phyloP scores from a whole-genome alignment of 768 basidiomycete genomes.

The Amanita jacksonii region DNA sequence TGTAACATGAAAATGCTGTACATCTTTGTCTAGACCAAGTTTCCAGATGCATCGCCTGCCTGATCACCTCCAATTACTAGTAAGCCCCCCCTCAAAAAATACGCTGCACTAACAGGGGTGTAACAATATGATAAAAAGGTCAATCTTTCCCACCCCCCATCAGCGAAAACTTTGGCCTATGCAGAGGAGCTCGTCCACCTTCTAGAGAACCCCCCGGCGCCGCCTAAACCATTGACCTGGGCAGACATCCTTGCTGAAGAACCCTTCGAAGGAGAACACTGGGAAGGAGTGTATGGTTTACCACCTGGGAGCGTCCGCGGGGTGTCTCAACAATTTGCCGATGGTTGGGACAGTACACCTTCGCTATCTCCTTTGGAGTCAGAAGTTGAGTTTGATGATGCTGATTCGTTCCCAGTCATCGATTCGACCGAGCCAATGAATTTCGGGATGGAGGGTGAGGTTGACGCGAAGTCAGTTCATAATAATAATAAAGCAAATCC shows the following conservation, averaged over 20 bases:
- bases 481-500: slow-evolving; percentile 9
- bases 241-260: slow-evolving; percentile 72
- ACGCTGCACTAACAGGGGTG: background rate
- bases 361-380: slow-evolving; percentile 60
- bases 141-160: slow-evolving; percentile 45
- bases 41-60: slow-evolving; percentile 51
- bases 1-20: background rate
- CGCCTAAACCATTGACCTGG: slow-evolving; percentile 52
- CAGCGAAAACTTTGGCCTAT: slow-evolving; percentile 34
- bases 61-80: slow-evolving; percentile 66
- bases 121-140: slow-evolving; percentile 28
- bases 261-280: slow-evolving; percentile 80
- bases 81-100: slow-evolving; percentile 25
- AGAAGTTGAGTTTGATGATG: slow-evolving; percentile 37
- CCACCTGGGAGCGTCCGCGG: slow-evolving; percentile 31
- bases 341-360: slow-evolving; percentile 50
- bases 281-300: slow-evolving; percentile 61
- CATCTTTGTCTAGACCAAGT: slow-evolving; percentile 5
- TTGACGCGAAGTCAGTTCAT: background rate
- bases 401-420: slow-evolving; percentile 16
- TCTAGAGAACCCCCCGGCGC: slow-evolving; percentile 33
- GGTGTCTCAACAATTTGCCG: slow-evolving; percentile 23
- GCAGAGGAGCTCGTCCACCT: slow-evolving; percentile 46
- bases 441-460: background rate
- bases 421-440: background rate